Conservation (phyloP, 495 filamentous ascomycete species). For the Cenococcum geophilum region DNA sequence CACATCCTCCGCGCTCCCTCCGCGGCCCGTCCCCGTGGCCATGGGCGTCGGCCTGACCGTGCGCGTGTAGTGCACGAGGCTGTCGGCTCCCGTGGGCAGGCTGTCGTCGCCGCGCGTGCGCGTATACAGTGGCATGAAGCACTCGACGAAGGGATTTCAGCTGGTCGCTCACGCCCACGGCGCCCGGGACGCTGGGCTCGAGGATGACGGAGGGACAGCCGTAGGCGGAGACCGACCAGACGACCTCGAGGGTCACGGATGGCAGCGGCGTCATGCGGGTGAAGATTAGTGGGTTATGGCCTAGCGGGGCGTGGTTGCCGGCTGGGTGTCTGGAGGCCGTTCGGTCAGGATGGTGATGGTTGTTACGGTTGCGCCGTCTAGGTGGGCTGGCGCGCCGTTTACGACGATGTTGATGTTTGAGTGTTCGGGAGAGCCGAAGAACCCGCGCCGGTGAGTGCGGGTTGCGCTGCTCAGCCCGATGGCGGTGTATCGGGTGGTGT, state of each 20-base stretch:
- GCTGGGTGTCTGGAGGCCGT: too few species aligned
- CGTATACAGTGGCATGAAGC: background rate
- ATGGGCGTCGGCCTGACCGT: background rate
- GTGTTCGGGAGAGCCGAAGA: background rate
- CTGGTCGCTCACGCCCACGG: background rate
- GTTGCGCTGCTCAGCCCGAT: background rate
- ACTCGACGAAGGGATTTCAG: background rate
- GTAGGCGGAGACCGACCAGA: constrained; percentile 53
- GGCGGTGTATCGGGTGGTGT: background rate
- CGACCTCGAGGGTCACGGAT: constrained; percentile 50
- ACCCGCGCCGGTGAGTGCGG: background rate
- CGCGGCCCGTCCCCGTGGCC: background rate
- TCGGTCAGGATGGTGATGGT: background rate
- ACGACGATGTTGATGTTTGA: background rate
- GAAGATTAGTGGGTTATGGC: background rate
- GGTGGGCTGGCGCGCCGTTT: background rate
- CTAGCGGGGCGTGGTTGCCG: background rate
- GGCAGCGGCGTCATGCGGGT: background rate
- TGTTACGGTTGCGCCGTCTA: too few species aligned
- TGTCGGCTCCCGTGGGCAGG: background rate
- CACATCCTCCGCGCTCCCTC: background rate
- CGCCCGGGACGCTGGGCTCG: too few species aligned
- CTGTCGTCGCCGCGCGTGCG: background rate
- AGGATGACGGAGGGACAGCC: background rate
- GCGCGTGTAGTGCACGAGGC: background rate